Evolutionary conservation across 176 grass and related monocot species (phyloP), one percentile per base, ranked within the genome.

Genomic region (Alopecurus myosuroides): DNA sequence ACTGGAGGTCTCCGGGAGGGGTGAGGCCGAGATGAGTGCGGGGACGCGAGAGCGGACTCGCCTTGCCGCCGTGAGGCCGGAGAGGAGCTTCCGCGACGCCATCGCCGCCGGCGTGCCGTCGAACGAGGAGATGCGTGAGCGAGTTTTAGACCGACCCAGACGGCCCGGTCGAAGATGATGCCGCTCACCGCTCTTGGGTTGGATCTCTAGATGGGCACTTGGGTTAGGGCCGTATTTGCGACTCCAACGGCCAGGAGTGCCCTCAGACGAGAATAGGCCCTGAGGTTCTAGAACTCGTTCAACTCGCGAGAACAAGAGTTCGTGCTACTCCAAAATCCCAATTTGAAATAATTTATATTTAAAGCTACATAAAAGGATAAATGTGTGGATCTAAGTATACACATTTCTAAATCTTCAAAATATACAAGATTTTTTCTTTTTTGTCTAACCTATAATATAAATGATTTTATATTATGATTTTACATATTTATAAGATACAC

Each of bases 1-100:
- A 44, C 73, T 67, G 41, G 79, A 79, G 34, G 79, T 50, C 81
- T 90, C 88, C 30, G 72, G 82, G 41, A 90, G 52, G 28, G 68
- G 44, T 3, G 71, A 49, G 19, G 3, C 48, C 11, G 41, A 58
- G 17, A 72, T 25, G 60, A 87, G 78, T 0, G 50, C 37, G n/a
- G 39, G 70, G 36, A 76, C 10, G 68, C 74, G 44, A 34, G 58
- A 46, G 41, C 51, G 65, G 40, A 77, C 9, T 34, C 65, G 17
- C 72, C 72, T 75, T 51, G 45, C 72, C 18, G 72, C 45, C 28
- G 72, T 12, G 26, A 75, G 45, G 28, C 44, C 29, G 45, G 22
- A 3, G 28, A 75, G 28, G 45, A 75, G 72, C 72, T 75, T 75
- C 72, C 72, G 72, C 28, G 45, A 31, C 45, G 72, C 72, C 72